Percentiles rank a stretch among this genome's conserved stretches.
Conservation (phyloP, 352 stramenopile species). For the Plasmopara muralis region DNA sequence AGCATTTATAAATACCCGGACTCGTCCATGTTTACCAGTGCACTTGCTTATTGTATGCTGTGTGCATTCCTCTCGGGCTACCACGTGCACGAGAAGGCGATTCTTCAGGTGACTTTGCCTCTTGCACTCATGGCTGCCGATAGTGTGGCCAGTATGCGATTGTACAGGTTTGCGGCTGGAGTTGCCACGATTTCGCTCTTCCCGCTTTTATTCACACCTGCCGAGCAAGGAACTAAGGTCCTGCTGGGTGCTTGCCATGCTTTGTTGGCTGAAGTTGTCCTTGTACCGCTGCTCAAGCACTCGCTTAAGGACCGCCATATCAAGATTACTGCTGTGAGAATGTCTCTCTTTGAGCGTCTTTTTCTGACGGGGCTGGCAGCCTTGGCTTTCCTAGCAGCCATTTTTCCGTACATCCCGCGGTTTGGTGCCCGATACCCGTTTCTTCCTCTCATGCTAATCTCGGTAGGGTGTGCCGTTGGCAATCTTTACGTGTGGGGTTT, state of each 20-base stretch:
- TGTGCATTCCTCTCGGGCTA: slow-evolving; percentile 96
- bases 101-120: slow-evolving; percentile 85
- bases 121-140: slow-evolving; percentile 65
- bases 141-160: slow-evolving; percentile 73
- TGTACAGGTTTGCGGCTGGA: slow-evolving; percentile 71
- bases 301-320: slow-evolving; percentile 67
- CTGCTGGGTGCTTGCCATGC: slow-evolving; percentile 57
- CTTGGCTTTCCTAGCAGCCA: slow-evolving; percentile 28
- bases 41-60: slow-evolving; percentile 87
- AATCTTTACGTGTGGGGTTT: slow-evolving; percentile 77
- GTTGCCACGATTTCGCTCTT: slow-evolving; percentile 77
- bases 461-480: slow-evolving; percentile 56
- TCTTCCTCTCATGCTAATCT: slow-evolving; percentile 76
- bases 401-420: slow-evolving; percentile 51
- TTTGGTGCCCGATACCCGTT: slow-evolving; percentile 54
- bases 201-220: slow-evolving; percentile 76
- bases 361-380: slow-evolving; percentile 41
- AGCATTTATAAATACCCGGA: slow-evolving; percentile 74
- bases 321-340: slow-evolving; percentile 48
- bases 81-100: slow-evolving; percentile 99
- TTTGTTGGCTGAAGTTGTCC: slow-evolving; percentile 50
- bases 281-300: slow-evolving; percentile 62
- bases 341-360: slow-evolving; percentile 47
- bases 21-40: slow-evolving; percentile 71
- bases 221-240: slow-evolving; percentile 71